Conservation (phyloP, 306 rosid genomes). For the Quercus robur region DNA sequence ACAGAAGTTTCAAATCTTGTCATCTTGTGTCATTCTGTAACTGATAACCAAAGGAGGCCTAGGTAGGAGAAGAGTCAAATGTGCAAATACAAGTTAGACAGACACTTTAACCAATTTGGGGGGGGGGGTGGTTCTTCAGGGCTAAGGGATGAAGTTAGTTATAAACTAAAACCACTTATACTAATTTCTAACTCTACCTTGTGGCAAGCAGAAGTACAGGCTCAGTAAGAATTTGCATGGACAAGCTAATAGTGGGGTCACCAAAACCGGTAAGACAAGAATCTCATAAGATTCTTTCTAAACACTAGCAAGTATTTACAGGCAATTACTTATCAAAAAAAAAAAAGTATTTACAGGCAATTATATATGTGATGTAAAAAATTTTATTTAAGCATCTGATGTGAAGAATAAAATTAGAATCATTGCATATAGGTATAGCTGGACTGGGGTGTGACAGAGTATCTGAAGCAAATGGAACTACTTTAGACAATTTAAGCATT, state of each 20-base stretch:
- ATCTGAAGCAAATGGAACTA: slow-evolving; percentile 54
- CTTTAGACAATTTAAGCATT: slow-evolving; percentile 46
- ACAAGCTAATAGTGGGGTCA: slow-evolving; percentile 48
- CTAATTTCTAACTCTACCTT: slow-evolving; percentile 8
- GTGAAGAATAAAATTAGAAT: slow-evolving; percentile 12
- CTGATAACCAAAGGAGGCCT: background rate
- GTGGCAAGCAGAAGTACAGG: slow-evolving; percentile 70
- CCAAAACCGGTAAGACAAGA: slow-evolving; percentile 51
- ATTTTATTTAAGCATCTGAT: slow-evolving; percentile 1
- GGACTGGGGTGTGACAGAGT: slow-evolving; percentile 39
- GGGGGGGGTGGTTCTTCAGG: background rate
- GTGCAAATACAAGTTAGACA: background rate
- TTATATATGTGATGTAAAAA: background rate
- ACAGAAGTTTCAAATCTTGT: background rate
- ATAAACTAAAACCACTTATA: background rate
- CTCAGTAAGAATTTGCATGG: slow-evolving; percentile 71
- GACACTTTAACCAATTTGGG: background rate
- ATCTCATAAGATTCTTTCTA: background rate
- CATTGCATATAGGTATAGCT: slow-evolving; percentile 26
- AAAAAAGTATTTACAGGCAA: background rate
- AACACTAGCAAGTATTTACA: slow-evolving; percentile 9
- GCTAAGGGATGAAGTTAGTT: background rate
- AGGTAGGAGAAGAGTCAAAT: background rate
- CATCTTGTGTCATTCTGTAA: background rate
- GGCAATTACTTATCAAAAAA: background rate